These are phyloP conservation scores for Solanum piurae DNA, from an alignment of 257 asterid genomes.

Conservation along the genomic window DNA sequence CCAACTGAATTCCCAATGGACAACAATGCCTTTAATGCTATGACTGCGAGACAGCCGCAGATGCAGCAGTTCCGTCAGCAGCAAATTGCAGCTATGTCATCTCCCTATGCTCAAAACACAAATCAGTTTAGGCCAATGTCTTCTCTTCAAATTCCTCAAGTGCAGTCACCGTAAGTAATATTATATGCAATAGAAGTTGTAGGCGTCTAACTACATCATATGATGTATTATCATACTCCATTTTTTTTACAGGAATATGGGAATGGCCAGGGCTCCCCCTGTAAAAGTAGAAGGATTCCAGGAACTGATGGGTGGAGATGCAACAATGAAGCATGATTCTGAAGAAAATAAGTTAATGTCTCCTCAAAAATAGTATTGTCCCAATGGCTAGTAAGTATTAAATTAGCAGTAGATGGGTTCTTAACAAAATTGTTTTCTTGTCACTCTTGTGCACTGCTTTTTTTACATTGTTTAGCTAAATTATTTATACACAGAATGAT, in stretches of 20 bases:
- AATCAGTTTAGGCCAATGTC: conserved; percentile 63
- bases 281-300: conserved; percentile 98
- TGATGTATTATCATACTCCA: not conserved
- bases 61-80: conserved; percentile 55
- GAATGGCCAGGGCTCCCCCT: conserved; percentile 87
- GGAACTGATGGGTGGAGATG: conserved; percentile 91
- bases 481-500: not conserved
- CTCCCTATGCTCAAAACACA: conserved; percentile 59
- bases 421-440: not conserved
- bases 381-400: not conserved
- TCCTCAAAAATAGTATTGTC: conserved; percentile 10
- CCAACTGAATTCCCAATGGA: conserved; percentile 69
- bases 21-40: conserved; percentile 39
- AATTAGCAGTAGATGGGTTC: not conserved
- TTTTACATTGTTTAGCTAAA: not conserved
- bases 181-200: not conserved
- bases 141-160: conserved; percentile 65
- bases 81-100: conserved; percentile 60
- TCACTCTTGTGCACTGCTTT: not conserved
- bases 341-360: conserved; percentile 84
- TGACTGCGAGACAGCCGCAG: conserved; percentile 40
- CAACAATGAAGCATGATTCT: conserved; percentile 61
- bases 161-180: conserved; percentile 62
- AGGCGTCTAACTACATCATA: not conserved
- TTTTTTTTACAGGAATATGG: conserved; percentile 45